Conservation (phyloP, 805 yeast species). For the Candida ovalis region DNA sequence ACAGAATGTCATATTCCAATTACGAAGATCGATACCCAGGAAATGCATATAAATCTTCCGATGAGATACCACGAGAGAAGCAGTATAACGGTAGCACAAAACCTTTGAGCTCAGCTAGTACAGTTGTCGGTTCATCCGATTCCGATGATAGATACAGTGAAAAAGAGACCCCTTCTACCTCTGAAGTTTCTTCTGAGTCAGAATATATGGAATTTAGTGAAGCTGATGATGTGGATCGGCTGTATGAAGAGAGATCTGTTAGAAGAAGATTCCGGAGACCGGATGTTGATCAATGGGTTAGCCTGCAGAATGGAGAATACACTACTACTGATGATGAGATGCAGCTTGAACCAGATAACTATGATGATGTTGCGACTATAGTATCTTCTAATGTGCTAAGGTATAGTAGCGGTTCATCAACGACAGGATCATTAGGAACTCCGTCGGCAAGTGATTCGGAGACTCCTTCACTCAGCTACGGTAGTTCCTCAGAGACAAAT, state of each 20-base stretch:
- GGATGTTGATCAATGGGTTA: slow-evolving; percentile 1
- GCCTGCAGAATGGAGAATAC: neutral
- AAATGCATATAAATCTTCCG: neutral
- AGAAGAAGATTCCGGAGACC: neutral
- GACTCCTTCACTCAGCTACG: neutral
- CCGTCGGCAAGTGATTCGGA: neutral
- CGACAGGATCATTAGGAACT: neutral
- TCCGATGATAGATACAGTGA: neutral
- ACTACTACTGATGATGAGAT: neutral
- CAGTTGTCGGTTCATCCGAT: neutral
- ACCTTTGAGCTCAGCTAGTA: slow-evolving; percentile 1
- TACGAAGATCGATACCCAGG: neutral
- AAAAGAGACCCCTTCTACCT: neutral
- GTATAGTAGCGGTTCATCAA: neutral
- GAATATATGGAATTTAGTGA: neutral
- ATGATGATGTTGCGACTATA: neutral
- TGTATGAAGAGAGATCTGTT: neutral
- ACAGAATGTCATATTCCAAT: neutral
- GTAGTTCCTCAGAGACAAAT: neutral
- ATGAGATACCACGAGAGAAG: neutral
- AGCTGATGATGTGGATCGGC: neutral
- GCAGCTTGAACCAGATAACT: neutral
- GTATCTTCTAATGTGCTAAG: neutral
- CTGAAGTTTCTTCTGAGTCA: neutral
- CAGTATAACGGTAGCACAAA: neutral